Base-by-base conservation (phyloP, 1,139 yeast genomes). In the Petasospora rhodanensis region DNA sequence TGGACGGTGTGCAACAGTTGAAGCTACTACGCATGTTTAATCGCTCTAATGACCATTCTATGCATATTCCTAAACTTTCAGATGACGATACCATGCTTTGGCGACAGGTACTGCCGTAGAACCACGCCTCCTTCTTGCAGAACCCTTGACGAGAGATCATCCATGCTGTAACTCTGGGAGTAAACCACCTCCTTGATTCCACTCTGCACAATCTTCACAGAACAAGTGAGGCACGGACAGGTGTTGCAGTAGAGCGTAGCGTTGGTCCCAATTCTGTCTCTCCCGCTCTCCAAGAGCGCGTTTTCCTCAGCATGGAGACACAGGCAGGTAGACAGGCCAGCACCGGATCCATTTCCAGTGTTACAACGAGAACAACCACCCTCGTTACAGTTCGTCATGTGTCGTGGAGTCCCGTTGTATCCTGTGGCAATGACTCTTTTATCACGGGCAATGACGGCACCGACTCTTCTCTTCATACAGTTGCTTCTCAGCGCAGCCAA, bases 301-400 rank as follows among this genome's bases (percentile, higher is more conserved):
- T 93, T 91, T 51, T 91, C 99, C 55, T 91, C 98, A 0, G 98
- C 98, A 57, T 91, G 99, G 24, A 91, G 62, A 58, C 98, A 91
- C 34, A 91, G 62, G 58, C 99, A 91, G 0, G 96, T 86, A 2
- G 82, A 72, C 28, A 91, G 63, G 1, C 79, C 80, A 21, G 74
- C 66, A 1, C 95, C 94, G 11, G 79, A 71, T 0, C 75, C 73
- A 21, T 61, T 62, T 4, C 73, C 80, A 19, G 66, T 54, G 49
- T 87, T 87, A 57, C 99, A 91, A 27, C 98, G 66, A 6, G 75
- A 62, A 59, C 98, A 91, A 1, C 98, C 98, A 13, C 98, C 98
- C 49, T 86, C 91, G 53, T 86, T 89, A 59, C 99, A 91, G 54
- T 91, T 91, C 19, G 68, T 66, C 49, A 86, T 61, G 40, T 89